phyloP scores from a whole-genome alignment of 169 alveolate species.

The Plasmodium blacklocki region DNA sequence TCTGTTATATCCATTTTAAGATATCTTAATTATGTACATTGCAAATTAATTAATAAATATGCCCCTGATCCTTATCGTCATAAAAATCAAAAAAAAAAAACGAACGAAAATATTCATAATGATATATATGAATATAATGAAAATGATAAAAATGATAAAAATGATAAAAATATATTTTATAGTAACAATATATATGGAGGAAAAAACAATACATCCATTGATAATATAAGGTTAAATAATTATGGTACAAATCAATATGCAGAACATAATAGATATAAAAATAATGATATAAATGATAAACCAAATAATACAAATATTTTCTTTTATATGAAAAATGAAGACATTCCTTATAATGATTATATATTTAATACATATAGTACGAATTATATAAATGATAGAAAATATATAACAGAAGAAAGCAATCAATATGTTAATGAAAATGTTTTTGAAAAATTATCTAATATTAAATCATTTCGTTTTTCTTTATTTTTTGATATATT shows the following conservation, averaged over 20 bases:
- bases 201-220: background rate
- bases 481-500: conserved; percentile 68
- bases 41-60: conserved; percentile 50
- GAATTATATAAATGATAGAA: conserved; percentile 59
- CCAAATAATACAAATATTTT: background rate
- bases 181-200: background rate
- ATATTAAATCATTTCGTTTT: conserved; percentile 60
- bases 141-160: background rate
- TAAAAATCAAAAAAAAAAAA: background rate
- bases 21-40: conserved; percentile 60
- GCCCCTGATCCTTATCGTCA: background rate
- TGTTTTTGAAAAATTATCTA: conserved; percentile 36
- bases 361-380: conserved; percentile 71
- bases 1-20: conserved; percentile 41
- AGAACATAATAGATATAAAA: conserved; percentile 1
- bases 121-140: background rate
- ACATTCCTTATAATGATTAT: conserved; percentile 53
- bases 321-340: conserved; percentile 73
- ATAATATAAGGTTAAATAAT: background rate
- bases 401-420: conserved; percentile 10
- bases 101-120: background rate
- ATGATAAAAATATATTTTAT: too few species aligned
- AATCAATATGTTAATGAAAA: background rate
- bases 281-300: too few species aligned
- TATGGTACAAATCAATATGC: background rate